A percentile compares a stretch with the other conserved stretches of the same genome.
Conservation (phyloP, 108 stramenopile species). For the Pelagomonas calceolata region DNA sequence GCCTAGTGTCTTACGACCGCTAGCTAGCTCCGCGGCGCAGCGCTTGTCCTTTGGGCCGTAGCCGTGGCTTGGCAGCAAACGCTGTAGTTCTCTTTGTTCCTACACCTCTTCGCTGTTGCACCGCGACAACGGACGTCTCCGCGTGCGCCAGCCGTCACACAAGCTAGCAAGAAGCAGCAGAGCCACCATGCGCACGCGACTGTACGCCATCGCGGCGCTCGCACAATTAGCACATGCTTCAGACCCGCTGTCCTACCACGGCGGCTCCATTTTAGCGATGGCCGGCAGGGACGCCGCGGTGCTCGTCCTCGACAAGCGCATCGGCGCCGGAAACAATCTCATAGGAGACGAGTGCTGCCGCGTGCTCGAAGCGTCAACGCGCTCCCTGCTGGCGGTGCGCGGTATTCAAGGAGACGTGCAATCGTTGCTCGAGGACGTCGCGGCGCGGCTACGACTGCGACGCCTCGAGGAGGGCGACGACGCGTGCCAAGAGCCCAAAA, state of each 20-base stretch:
- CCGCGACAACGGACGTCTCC: no score
- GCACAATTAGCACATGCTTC: no score
- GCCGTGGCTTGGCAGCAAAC: no score
- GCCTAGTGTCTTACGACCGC: no score
- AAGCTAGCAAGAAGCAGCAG: no score
- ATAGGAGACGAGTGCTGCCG: neutral
- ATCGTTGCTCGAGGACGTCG: neutral
- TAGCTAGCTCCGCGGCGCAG: no score
- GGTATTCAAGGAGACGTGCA: neutral
- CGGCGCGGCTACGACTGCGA: neutral
- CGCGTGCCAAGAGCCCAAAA: neutral
- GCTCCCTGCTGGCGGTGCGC: neutral
- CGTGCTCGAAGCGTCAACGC: neutral
- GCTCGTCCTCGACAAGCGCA: constrained; percentile 63
- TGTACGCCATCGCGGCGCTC: no score
- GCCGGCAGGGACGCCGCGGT: constrained; percentile 65
- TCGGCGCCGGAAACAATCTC: constrained; percentile 42
- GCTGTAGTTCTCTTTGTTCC: no score
- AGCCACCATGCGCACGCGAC: no score
- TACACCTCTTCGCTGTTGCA: no score
- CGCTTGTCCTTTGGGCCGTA: no score
- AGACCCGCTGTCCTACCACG: constrained; percentile 58
- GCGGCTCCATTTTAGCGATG: constrained; percentile 69
- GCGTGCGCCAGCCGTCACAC: no score
- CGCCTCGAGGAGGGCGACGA: neutral